Evolutionary conservation across 192 early-diverging fungal genomes (phyloP).

Genomic region (Entomortierella parvispora): DNA sequence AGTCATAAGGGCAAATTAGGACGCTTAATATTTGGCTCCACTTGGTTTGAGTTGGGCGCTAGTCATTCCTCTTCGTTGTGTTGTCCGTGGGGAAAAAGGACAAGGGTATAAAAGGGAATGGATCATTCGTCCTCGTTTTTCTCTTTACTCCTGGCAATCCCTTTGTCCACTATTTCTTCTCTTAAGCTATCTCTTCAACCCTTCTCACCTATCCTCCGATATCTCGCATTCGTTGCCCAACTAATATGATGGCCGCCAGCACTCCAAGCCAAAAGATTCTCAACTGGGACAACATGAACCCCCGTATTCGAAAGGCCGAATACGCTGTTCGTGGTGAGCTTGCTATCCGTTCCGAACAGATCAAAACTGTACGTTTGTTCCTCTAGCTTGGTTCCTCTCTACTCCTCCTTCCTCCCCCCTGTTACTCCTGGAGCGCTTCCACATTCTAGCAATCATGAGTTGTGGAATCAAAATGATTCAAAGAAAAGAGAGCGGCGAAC

Average conservation of each 20-base stretch:
- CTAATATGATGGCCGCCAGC: no score
- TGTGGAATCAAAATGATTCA: no score
- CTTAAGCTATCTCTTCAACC: no score
- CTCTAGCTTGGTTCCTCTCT: not conserved
- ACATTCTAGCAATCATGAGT: not conserved
- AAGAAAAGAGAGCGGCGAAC: not conserved
- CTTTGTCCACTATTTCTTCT: no score
- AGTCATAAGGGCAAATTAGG: no score
- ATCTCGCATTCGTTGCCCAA: no score
- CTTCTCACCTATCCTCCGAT: no score
- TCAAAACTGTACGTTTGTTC: slow-evolving; percentile 54
- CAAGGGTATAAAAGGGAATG: no score
- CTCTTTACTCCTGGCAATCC: no score
- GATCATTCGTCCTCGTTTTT: no score
- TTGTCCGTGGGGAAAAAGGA: no score
- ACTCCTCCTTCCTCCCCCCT: not conserved
- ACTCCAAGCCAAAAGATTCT: slow-evolving; percentile 70
- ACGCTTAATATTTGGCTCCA: not conserved
- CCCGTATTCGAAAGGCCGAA: slow-evolving; percentile 77
- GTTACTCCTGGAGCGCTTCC: not conserved
- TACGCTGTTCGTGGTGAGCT: slow-evolving; percentile 97
- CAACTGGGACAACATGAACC: slow-evolving; percentile 76
- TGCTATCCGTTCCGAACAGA: slow-evolving; percentile 91
- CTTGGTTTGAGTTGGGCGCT: not conserved
- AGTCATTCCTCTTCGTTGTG: no score